Percentiles rank a stretch among this genome's conserved stretches.
Conservation (phyloP, 345 rosid genomes). For the Raphanus sativus region DNA sequence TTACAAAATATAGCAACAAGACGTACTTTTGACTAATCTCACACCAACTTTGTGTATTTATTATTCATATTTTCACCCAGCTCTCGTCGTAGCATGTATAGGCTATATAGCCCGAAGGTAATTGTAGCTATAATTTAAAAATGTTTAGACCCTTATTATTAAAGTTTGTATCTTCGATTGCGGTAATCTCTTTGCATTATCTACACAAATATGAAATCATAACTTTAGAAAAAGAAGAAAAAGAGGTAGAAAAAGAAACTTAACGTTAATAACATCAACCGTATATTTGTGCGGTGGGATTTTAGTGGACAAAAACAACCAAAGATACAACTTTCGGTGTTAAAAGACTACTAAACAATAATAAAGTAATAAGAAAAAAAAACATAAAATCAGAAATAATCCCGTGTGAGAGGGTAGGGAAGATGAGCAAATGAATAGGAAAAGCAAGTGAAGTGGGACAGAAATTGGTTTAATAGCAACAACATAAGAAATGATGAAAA, state of each 20-base stretch:
- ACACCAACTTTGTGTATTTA: conserved; percentile 26
- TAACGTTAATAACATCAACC: not conserved
- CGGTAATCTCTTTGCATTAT: not conserved
- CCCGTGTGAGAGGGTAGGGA: not conserved
- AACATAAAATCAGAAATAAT: not conserved
- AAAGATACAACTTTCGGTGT: conserved; percentile 31
- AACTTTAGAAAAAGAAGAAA: not conserved
- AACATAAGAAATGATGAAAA: conserved; percentile 15
- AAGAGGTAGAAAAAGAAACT: not conserved
- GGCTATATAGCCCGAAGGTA: conserved; percentile 11
- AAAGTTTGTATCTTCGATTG: conserved; percentile 6
- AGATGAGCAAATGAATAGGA: conserved; percentile 6
- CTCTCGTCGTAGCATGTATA: conserved; percentile 14
- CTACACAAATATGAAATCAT: not conserved
- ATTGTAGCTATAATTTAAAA: not conserved
- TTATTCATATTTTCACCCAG: conserved; percentile 13
- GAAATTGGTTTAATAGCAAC: conserved; percentile 3
- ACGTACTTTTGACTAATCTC: conserved; percentile 36
- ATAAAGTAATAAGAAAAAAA: not conserved
- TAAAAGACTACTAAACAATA: conserved; percentile 10
- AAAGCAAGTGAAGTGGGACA: conserved; percentile 1
- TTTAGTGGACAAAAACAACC: conserved; percentile 8
- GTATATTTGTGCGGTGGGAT: not conserved
- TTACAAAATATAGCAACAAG: conserved; percentile 17
- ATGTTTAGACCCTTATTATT: conserved; percentile 22